Evolutionary conservation across 305 asterid species (phyloP), one percentile per base, ranked within the genome.

Genomic region (Ilex paraguariensis): DNA sequence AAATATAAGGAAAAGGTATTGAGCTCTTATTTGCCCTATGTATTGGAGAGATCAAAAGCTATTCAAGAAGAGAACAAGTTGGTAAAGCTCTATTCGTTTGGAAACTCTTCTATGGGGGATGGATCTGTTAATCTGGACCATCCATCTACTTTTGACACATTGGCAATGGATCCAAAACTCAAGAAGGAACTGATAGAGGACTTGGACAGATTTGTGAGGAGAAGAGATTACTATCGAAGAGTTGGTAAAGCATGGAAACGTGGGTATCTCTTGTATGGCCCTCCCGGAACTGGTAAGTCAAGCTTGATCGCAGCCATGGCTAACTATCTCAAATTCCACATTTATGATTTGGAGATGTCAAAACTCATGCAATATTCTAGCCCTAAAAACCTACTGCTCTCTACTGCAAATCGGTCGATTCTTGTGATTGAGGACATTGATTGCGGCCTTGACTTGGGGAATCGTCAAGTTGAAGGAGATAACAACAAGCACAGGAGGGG

Each of bases 241-340:
- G 60, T 56, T 13, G 60, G 60, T 9, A 56, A 56, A 30, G 60
- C 60, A 4, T 56, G 60, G 60, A 56, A 56, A 56, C 46, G 88
- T 11, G 88, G 85, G 7, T 79, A 82, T 54, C 69, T 77, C 61
- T 50, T 77, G 57, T 75, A 73, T 31, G 88, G 88, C 30, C 85
- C 84, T 2, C 79, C 88, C 0, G 83, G 88, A 13, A 79, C 83
- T 5, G 88, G 85, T 48, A 82, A 79, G 44, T 82, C 88, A 11
- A 82, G 85, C 57, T 55, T 83, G 71, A 71, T 80, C 0, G 89
- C 82, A 3, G 85, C 88, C 4, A 82, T 82, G 82, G 85, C 85
- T 6, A 82, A 79, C 66, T 63, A 79, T 56, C 78, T 82, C 0
- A 77, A 77, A 15, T 82, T 82, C 44, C 85, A 82, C 59, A 72